Conservation (phyloP, 2,329 filamentous ascomycete species). For the Epichloe hybrida region DNA sequence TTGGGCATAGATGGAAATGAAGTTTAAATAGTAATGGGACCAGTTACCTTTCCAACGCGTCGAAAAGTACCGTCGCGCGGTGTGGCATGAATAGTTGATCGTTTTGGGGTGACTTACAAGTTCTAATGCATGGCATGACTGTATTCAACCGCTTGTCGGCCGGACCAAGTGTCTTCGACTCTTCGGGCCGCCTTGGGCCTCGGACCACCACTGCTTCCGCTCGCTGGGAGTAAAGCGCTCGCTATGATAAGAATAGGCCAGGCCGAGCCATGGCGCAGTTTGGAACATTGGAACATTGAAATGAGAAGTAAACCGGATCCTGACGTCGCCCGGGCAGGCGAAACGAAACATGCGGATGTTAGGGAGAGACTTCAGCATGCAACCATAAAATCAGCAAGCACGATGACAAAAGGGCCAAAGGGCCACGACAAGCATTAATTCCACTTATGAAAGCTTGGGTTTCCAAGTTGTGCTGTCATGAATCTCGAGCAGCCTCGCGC, state of each 20-base stretch:
- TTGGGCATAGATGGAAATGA: conserved; percentile 3
- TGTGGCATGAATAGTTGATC: neutral
- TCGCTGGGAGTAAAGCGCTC: neutral
- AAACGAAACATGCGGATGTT: neutral
- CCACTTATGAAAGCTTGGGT: too few relatives aligned
- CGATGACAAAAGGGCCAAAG: neutral
- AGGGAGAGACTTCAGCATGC: neutral
- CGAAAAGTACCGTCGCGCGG: too few relatives aligned
- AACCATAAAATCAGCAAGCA: neutral
- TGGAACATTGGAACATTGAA: neutral
- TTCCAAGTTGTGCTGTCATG: neutral
- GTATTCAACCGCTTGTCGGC: too few relatives aligned
- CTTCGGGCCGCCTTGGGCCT: too few relatives aligned
- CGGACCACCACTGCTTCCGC: too few relatives aligned
- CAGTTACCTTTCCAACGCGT: too few relatives aligned
- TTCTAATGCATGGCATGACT: too few relatives aligned
- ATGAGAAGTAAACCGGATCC: neutral
- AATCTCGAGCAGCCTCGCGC: neutral
- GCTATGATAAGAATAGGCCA: neutral
- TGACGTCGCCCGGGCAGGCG: neutral
- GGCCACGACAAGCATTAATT: neutral
- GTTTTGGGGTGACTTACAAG: neutral
- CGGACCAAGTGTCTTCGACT: too few relatives aligned
- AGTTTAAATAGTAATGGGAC: conserved; percentile 3
- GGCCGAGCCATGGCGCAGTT: too few relatives aligned